phyloP scores from a whole-genome alignment of 495 filamentous ascomycete genomes.

The Hypoxylon fragiforme region DNA sequence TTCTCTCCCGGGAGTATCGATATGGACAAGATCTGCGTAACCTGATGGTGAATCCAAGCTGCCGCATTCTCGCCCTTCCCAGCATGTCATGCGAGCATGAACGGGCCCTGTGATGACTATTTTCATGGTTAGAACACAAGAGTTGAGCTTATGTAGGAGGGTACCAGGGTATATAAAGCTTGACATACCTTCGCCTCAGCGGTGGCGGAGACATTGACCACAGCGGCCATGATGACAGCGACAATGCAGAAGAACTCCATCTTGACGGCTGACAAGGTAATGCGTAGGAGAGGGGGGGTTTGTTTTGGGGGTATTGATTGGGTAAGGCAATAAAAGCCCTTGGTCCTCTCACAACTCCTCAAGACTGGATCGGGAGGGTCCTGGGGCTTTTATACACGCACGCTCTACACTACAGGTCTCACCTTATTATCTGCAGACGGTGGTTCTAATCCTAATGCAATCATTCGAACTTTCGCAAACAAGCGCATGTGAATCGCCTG shows the following conservation, averaged over 20 bases:
- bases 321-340: conserved; percentile 26
- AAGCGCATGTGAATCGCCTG: too few species aligned
- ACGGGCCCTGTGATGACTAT: conserved; percentile 13
- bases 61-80: not conserved
- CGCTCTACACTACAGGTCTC: conserved; percentile 17
- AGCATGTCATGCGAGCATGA: conserved; percentile 17
- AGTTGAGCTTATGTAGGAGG: too few species aligned
- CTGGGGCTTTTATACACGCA: conserved; percentile 19
- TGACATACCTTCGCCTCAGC: conserved; percentile 29
- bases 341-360: conserved; percentile 10
- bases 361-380: conserved; percentile 4
- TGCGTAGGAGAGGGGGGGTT: conserved; percentile 5
- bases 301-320: conserved; percentile 21
- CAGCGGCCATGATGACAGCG: conserved; percentile 27
- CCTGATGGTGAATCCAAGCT: conserved; percentile 6
- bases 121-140: conserved; percentile 7
- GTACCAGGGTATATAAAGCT: too few species aligned
- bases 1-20: conserved; percentile 13
- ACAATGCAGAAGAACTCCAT: conserved; percentile 29
- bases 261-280: conserved; percentile 15
- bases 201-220: conserved; percentile 16
- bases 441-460: conserved; percentile 8
- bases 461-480: conserved; percentile 4
- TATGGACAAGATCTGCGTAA: conserved; percentile 6
- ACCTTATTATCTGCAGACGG: too few species aligned